These are phyloP conservation scores for Alternaria triticimaculans DNA, from an alignment of 2,329 filamentous ascomycete genomes.

Conservation along the genomic window DNA sequence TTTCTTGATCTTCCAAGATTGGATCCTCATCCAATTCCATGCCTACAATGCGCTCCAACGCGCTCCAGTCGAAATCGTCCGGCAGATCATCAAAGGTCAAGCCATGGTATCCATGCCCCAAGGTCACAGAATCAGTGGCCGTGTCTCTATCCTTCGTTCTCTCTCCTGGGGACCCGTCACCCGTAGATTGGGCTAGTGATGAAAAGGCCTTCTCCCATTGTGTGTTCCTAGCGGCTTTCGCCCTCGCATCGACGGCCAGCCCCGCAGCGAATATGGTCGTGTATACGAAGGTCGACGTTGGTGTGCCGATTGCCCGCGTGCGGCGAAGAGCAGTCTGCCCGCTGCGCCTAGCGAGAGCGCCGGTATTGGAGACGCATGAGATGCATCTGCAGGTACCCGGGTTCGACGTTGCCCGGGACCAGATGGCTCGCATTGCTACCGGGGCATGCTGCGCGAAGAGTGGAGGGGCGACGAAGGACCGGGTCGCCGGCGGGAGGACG, in stretches of 20 bases:
- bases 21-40: conserved; percentile 36
- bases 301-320: conserved; percentile 61
- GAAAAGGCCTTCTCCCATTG: conserved; percentile 69
- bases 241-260: conserved; percentile 65
- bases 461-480: conserved; percentile 26
- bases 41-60: conserved; percentile 23
- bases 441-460: conserved; percentile 39
- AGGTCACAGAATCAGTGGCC: not conserved
- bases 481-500: conserved; percentile 19
- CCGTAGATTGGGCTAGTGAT: conserved; percentile 13
- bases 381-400: conserved; percentile 68
- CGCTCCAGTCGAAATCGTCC: conserved; percentile 31
- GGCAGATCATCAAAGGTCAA: conserved; percentile 21
- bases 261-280: conserved; percentile 71
- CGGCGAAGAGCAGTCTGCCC: conserved; percentile 60
- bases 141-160: not conserved
- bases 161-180: not conserved
- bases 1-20: conserved; percentile 20
- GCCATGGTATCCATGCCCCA: not conserved
- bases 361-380: conserved; percentile 62
- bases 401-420: conserved; percentile 70
- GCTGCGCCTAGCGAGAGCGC: conserved; percentile 58
- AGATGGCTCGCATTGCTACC: conserved; percentile 69
- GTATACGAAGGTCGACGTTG: conserved; percentile 68
- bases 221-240: conserved; percentile 62